Evolutionary conservation across 306 rosid species (phyloP), one percentile per base, ranked within the genome.

Genomic region (Quercus rubra): DNA sequence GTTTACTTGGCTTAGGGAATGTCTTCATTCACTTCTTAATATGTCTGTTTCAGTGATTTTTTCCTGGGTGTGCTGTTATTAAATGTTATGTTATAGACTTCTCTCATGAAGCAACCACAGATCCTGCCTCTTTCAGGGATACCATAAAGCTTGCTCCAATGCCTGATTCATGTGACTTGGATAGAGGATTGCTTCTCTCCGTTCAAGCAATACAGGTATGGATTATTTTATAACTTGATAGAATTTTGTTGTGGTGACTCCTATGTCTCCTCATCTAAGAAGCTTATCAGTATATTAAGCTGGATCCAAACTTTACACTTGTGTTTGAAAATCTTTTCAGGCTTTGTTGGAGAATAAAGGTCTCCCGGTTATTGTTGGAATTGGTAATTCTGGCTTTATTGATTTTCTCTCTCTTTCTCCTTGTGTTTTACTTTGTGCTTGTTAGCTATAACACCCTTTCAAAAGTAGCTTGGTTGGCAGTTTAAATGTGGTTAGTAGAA

Each of bases 31-130:
- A 28, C 77, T 78, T 82, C 64, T 43, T 35, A 58, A 56, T 69
- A 75, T 25, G 30, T 78, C 81, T 17, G 54, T 51, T 49, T 69
- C 27, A 25, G 70, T 76, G 19, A 56, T 52, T 82, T 14, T 46
- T 55, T 92, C 61, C 33, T 77, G 35, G 56, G 74, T 69, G 43
- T 66, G 71, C 70, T 74, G 66, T 15, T 55, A 82, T 78, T 69
- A 74, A 55, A 77, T 86, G 27, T 81, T 75, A 67, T 77, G 71
- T 81, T 57, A 67, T 74, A 85, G 90, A 86, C 84, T 85, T 86
- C 97, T 91, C 91, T 91, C 98, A 89, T 93, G 92, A 93, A 93
- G 94, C 99, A 95, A 91, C 99, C 96, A 81, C 99, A 95, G 99
- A 93, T 88, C 93, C 98, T 87, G 89, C 95, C 86, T 89, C 91